Conservation (phyloP, 495 filamentous ascomycete species). For the Penicillium verhagenii region DNA sequence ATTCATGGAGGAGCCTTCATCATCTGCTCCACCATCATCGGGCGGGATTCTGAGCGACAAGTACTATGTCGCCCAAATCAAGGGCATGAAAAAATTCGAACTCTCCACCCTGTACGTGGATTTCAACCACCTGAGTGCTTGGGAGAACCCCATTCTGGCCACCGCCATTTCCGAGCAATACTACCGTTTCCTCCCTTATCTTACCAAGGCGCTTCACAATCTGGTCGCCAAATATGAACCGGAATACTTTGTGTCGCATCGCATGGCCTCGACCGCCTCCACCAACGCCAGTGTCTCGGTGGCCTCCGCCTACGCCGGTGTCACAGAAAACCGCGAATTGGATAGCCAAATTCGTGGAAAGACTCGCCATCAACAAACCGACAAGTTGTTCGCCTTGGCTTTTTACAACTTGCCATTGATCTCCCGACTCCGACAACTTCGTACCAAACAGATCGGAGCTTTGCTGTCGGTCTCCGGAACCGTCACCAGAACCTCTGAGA, state of each 20-base stretch:
- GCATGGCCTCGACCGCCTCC: slow-evolving; percentile 65
- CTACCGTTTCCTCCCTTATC: slow-evolving; percentile 92
- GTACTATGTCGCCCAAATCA: slow-evolving; percentile 96
- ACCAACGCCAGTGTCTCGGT: slow-evolving; percentile 65
- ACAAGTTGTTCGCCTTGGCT: slow-evolving; percentile 91
- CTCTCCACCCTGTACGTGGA: slow-evolving; percentile 98
- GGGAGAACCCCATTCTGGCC: slow-evolving; percentile 71
- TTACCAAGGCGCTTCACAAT: slow-evolving; percentile 86
- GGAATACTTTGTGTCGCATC: slow-evolving; percentile 86
- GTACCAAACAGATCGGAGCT: slow-evolving; percentile 87
- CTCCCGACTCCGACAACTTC: slow-evolving; percentile 81
- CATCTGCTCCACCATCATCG: slow-evolving; percentile 72
- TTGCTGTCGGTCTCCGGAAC: slow-evolving; percentile 94
- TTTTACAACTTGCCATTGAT: slow-evolving; percentile 98
- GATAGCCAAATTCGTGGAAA: slow-evolving; percentile 46
- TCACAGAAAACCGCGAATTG: slow-evolving; percentile 54
- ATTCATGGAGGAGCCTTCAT: slow-evolving; percentile 73
- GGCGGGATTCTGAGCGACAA: slow-evolving; percentile 77
- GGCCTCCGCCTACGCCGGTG: slow-evolving; percentile 62
- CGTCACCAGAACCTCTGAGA: slow-evolving; percentile 94
- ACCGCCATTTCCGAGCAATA: slow-evolving; percentile 84
- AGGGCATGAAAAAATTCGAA: slow-evolving; percentile 78
- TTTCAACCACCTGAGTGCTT: slow-evolving; percentile 77
- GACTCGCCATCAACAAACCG: slow-evolving; percentile 91
- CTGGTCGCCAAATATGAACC: slow-evolving; percentile 93